Percentiles rank a stretch among this genome's conserved stretches.
Evolutionary conservation across 2,329 filamentous ascomycete species (phyloP).

Genomic region (Aspergillus vadensis): DNA sequence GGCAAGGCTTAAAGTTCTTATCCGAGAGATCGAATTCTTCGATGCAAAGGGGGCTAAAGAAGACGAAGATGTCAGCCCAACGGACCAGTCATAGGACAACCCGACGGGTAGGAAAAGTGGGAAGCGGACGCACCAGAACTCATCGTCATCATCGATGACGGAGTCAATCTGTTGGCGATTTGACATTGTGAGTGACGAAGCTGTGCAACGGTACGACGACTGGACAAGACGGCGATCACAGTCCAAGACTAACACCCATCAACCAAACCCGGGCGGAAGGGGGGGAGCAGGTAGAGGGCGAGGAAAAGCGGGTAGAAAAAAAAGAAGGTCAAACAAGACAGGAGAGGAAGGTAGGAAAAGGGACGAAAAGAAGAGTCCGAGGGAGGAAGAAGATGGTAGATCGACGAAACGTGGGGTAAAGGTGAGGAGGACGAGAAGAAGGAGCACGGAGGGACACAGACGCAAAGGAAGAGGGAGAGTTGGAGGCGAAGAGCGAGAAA

Average conservation of each 20-base stretch:
- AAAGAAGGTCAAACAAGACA: constrained; percentile 5
- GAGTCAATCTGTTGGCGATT: constrained; percentile 50
- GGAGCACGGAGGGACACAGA: constrained; percentile 13
- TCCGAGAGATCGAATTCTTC: constrained; percentile 98
- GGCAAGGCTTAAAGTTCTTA: constrained; percentile 94
- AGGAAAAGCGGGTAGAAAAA: constrained; percentile 5
- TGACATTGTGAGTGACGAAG: constrained; percentile 42
- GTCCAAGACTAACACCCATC: constrained; percentile 20
- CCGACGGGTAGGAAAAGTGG: not conserved
- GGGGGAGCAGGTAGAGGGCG: constrained; percentile 21
- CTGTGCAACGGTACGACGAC: constrained; percentile 25
- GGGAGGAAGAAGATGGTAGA: constrained; percentile 16
- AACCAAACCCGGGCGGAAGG: constrained; percentile 22
- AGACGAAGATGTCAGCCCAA: constrained; percentile 26
- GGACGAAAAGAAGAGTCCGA: constrained; percentile 14
- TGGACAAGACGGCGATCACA: constrained; percentile 17
- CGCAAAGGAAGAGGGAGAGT: constrained; percentile 25
- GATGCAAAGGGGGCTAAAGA: constrained; percentile 84
- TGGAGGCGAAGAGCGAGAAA: constrained; percentile 23
- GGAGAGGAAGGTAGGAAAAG: constrained; percentile 5
- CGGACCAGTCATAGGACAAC: not conserved
- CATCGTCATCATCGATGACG: constrained; percentile 54
- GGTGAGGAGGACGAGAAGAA: constrained; percentile 21
- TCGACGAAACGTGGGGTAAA: constrained; percentile 11
- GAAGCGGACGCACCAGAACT: constrained; percentile 45